Evolutionary conservation across 1,284 basidiomycete genomes (phyloP).

Genomic region (Tylopilus orsonianus): DNA sequence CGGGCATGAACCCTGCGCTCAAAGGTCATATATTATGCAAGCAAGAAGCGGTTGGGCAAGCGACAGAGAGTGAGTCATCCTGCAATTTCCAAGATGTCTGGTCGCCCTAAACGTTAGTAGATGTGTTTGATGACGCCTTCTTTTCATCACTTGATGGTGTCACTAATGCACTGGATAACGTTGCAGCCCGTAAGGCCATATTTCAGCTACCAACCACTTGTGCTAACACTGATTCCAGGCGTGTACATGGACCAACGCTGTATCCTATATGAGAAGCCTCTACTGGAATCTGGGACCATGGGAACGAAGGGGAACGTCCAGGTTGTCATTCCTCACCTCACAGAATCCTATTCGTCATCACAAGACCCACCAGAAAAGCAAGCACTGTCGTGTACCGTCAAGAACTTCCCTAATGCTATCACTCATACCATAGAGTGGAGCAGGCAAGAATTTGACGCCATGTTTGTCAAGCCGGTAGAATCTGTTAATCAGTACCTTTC

Average conservation of each 20-base stretch:
- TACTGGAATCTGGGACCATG: slow-evolving; percentile 96
- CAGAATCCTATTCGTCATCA: slow-evolving; percentile 97
- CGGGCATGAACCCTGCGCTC: slow-evolving; percentile 96
- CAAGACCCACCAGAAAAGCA: slow-evolving; percentile 99
- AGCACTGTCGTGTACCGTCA: slow-evolving; percentile 96
- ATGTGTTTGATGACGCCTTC: slow-evolving; percentile 88
- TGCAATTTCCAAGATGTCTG: not conserved
- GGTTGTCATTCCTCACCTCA: slow-evolving; percentile 93
- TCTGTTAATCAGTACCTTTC: slow-evolving; percentile 97
- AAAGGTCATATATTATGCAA: slow-evolving; percentile 85
- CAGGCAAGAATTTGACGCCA: slow-evolving; percentile 88
- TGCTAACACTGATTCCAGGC: slow-evolving; percentile 46
- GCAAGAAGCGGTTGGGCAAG: slow-evolving; percentile 93
- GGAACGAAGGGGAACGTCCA: slow-evolving; percentile 99
- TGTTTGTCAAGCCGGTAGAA: slow-evolving; percentile 93
- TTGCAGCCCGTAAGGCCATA: slow-evolving; percentile 78
- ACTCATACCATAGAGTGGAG: slow-evolving; percentile 99
- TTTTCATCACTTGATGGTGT: slow-evolving; percentile 90
- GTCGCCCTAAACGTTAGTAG: slow-evolving; percentile 40
- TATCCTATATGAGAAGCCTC: slow-evolving; percentile 95
- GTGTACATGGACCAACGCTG: slow-evolving; percentile 99
- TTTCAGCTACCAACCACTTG: not conserved
- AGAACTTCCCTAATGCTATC: slow-evolving; percentile 99
- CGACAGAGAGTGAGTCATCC: slow-evolving; percentile 79
- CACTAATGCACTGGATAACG: slow-evolving; percentile 99